phyloP scores from a whole-genome alignment of 257 asterid genomes.

The Solanum acaule region DNA sequence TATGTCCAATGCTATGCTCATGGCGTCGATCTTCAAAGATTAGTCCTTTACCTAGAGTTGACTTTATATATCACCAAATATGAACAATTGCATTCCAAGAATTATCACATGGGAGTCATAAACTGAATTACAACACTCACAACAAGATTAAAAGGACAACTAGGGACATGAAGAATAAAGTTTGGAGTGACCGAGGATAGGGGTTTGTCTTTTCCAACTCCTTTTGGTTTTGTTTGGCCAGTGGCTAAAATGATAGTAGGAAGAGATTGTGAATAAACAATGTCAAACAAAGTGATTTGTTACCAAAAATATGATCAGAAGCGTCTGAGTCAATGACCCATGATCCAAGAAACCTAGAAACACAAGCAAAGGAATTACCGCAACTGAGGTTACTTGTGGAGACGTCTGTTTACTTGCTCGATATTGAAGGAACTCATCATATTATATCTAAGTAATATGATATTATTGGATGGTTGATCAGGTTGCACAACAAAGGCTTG shows the following conservation, averaged over 20 bases:
- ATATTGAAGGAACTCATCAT: neutral
- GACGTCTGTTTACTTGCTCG: neutral
- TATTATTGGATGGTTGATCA: neutral
- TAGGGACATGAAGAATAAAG: neutral
- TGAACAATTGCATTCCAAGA: neutral
- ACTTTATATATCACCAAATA: neutral
- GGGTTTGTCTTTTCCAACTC: neutral
- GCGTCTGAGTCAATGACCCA: neutral
- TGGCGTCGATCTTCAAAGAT: neutral
- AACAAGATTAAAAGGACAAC: neutral
- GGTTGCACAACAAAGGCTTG: neutral
- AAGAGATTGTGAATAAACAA: neutral
- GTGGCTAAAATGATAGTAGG: neutral
- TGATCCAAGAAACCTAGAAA: neutral
- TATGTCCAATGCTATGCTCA: neutral
- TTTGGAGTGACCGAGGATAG: neutral
- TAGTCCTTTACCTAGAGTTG: neutral
- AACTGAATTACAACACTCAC: neutral
- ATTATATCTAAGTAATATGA: neutral
- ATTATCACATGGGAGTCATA: neutral
- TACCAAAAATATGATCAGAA: neutral
- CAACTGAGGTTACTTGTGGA: neutral
- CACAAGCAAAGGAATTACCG: neutral
- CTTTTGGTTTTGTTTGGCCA: neutral
- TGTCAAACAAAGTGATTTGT: neutral